Evolutionary conservation across 2,329 filamentous ascomycete genomes (phyloP), one percentile per base, ranked within the genome.

Genomic region (Thielaviopsis musarum): DNA sequence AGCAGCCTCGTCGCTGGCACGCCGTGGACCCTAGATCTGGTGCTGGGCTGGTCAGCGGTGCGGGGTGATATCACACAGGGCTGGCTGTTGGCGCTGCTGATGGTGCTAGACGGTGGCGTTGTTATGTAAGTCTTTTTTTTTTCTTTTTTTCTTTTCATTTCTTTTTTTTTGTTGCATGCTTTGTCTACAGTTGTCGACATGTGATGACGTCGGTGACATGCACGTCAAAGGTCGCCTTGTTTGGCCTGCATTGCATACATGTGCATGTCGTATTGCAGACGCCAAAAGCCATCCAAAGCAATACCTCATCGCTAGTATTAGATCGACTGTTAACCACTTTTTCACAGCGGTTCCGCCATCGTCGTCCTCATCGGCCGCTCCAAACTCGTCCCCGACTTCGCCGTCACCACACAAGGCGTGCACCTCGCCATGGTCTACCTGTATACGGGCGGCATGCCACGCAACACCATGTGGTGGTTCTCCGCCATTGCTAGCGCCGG

Each of bases 361-460:
- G 82, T 95, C 56, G 73, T 91, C 58, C 76, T 97, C 61, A 82
- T 98, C 65, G 84, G 85, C 21, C 88, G 93, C 63, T 93, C 87
- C 54, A 97, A 97, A 71, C 85, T 97, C 62, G 87, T 97, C 56
- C 89, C 89, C 65, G 93, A 98, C 72, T 98, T 97, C 70, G 88
- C 89, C 34, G 75, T 96, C 24, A 95, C 91, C 2, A 80, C 96
- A 19, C 89, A 95, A 73, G 80, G 87, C 69, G 75, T 95, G 51
- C 88, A 95, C 69, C 79, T 95, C 58, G 64, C 93, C 66, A 71
- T 88, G 66, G 87, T 88, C 28, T 84, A 83, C 21, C 70, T 95
- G 38, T 95, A 95, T 71, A 85, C 87, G 2, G 82, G 83, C 66
- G 78, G 81, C 10, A 69, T 97, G 28, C 93, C 93, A 1, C 77